Evolutionary conservation across 2,329 filamentous ascomycete species (phyloP).

Genomic region (Juglanconis sp.): DNA sequence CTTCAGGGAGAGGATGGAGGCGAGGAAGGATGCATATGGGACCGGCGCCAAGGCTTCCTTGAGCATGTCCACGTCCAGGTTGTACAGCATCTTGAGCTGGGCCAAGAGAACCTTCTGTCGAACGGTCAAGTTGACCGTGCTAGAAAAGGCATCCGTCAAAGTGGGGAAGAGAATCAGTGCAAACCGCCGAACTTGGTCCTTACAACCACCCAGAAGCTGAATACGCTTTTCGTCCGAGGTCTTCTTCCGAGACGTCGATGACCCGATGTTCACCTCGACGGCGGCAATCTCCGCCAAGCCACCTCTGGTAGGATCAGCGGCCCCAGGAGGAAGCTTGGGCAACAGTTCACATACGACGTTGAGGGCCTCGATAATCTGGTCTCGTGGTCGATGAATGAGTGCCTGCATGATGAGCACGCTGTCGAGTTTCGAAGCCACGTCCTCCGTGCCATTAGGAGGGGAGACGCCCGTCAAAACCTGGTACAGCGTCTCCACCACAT

Average conservation of each 20-base stretch:
- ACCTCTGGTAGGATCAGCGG: slow-evolving; percentile 39
- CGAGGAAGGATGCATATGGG: slow-evolving; percentile 92
- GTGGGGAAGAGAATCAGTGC: slow-evolving; percentile 91
- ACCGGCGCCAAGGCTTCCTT: slow-evolving; percentile 82
- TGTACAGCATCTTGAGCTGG: slow-evolving; percentile 97
- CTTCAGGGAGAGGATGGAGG: slow-evolving; percentile 91
- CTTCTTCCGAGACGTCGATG: slow-evolving; percentile 45
- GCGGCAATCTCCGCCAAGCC: slow-evolving; percentile 44
- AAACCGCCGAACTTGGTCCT: slow-evolving; percentile 83
- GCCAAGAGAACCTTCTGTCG: slow-evolving; percentile 92
- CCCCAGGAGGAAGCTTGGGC: slow-evolving; percentile 62
- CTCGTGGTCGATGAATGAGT: slow-evolving; percentile 88
- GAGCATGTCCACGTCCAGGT: slow-evolving; percentile 81
- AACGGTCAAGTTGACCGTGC: slow-evolving; percentile 91
- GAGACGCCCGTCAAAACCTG: slow-evolving; percentile 96
- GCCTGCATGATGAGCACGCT: slow-evolving; percentile 99
- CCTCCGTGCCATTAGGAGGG: slow-evolving; percentile 73
- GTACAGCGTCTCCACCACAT: slow-evolving; percentile 94
- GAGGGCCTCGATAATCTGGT: slow-evolving; percentile 94
- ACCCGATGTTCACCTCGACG: slow-evolving; percentile 37
- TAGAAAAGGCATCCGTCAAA: slow-evolving; percentile 93
- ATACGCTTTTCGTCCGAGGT: slow-evolving; percentile 75
- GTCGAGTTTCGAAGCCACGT: slow-evolving; percentile 82
- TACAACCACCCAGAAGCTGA: slow-evolving; percentile 78
- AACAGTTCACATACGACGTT: slow-evolving; percentile 96